Evolutionary conservation across 768 basidiomycete species (phyloP), one percentile per base, ranked within the genome.

Genomic region (Lactarius vividus): DNA sequence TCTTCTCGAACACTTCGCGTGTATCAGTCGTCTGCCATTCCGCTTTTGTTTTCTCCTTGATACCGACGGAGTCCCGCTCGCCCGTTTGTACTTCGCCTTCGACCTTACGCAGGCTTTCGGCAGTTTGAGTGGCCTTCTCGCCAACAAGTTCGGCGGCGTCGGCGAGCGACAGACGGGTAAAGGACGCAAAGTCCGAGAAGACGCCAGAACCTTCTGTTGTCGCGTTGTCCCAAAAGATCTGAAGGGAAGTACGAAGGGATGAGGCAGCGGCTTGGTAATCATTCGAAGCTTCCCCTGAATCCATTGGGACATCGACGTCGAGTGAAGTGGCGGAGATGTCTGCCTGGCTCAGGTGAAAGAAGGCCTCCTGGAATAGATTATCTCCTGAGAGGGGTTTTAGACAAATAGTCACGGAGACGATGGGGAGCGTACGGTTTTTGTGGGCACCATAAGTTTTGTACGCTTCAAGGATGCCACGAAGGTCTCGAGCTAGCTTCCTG

Each of bases 141-240:
- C 88, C 84, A 23, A 90, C 65, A 20, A 81, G 74, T 59, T 88
- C 88, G 0, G 88, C 88, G 0, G 84, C 82, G 62, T 91, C 87
- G 0, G 88, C 88, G 53, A 90, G 75, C 2, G 86, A 81, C 35
- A 88, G 80, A 0, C 89, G 84, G 1, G 81, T 70, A 68, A 90
- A 85, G 33, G 88, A 89, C 6, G 86, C 79, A 70, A 89, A 82
- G 73, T 91, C 89, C 61, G 79, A 75, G 69, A 88, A 77, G 29
- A 88, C 76, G 39, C 80, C 80, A 52, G 77, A 75, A 16, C 84
- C 82, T 72, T 88, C 88, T 4, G 81, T 78, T 0, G 82, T 75
- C 29, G 86, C 54, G 33, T 82, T 85, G 1, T 79, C 71, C 81
- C 84, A 87, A 52, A 88, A 66, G 67, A 83, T 79, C 49, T 79